Base-by-base conservation (phyloP, 345 rosid genomes). In the Erysimum cheiranthoides region DNA sequence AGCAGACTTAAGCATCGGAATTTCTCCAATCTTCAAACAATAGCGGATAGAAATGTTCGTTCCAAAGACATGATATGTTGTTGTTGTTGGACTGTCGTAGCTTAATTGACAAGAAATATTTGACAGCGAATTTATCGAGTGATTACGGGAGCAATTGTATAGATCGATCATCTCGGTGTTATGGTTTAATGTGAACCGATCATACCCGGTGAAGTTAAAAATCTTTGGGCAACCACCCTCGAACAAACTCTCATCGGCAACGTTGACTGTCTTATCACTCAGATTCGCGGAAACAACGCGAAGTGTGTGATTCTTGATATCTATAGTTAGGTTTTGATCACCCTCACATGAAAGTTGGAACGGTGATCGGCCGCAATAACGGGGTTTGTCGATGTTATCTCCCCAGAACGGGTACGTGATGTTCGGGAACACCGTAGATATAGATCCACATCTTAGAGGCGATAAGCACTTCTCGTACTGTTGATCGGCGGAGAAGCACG, bases 401-500 rank as follows among this genome's bases (percentile, higher is more conserved):
- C 90, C 82, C 90, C 86, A 86, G 43, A 89, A 89, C 18, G 93
- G 97, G 61, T 88, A 89, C 0, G 70, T 14, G 10, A 42, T 59
- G 62, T 63, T 71, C 0, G 61, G 8, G 16, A 10, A 21, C 1
- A 73, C 1, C 25, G 8, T 2, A 4, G 51, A 2, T 35, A 5
- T 4, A 14, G 10, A 6, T 4, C 89, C 97, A 35, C 97, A 89
- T 3, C 0, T 5, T 36, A 54, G 82, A 3, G 63, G 45, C 0
- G 2, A 11, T 1, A 4, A 5, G 76, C 94, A 89, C 8, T 42
- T 28, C 5, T n/a, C n/a, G 68, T 73, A 82, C 8, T 42, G 73
- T n/a, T 30, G 38, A 18, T 81, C 62, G 36, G 27, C 54, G 9
- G 78, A 72, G 46, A 43, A 68, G n/a, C 82, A 69, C 31, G 68